Conservation (phyloP, 106 monocot genomes). For the Acorus gramineus region DNA sequence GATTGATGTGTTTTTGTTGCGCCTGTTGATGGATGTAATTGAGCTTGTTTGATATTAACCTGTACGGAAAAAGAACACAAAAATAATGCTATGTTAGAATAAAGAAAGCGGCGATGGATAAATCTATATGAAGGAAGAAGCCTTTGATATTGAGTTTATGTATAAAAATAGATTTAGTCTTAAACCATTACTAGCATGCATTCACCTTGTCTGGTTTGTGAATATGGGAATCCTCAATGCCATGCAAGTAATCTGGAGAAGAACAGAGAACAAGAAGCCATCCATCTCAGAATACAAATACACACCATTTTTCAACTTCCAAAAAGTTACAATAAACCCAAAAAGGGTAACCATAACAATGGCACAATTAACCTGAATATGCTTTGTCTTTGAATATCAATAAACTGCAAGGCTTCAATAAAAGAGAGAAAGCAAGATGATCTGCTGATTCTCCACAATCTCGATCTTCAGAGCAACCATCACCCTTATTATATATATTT, state of each 20-base stretch:
- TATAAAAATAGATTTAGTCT: not conserved
- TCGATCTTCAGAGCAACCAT: constrained; percentile 1
- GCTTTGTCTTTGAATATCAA: constrained; percentile 94
- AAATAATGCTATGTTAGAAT: not conserved
- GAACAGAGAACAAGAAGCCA: too few relatives aligned
- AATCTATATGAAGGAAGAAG: not conserved
- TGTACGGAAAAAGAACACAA: constrained; percentile 18
- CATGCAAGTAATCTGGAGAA: constrained; percentile 68
- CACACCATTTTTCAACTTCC: not conserved
- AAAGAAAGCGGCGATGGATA: not conserved
- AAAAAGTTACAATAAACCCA: not conserved
- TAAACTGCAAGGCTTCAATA: constrained; percentile 78
- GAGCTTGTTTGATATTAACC: constrained; percentile 25
- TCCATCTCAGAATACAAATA: too few relatives aligned
- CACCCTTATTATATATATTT: not conserved
- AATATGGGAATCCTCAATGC: constrained; percentile 49
- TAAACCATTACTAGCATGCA: not conserved
- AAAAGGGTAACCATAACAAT: not conserved
- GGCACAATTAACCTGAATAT: constrained; percentile 48
- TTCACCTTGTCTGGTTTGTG: constrained; percentile 53
- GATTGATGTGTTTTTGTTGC: too few relatives aligned
- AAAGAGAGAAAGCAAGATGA: constrained; percentile 22
- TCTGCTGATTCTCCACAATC: not conserved
- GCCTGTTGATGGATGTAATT: constrained; percentile 11
- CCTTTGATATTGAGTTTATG: not conserved